These are phyloP conservation scores for Gossypium trilobum DNA, from an alignment of 441 rosid species.

Conservation along the genomic window DNA sequence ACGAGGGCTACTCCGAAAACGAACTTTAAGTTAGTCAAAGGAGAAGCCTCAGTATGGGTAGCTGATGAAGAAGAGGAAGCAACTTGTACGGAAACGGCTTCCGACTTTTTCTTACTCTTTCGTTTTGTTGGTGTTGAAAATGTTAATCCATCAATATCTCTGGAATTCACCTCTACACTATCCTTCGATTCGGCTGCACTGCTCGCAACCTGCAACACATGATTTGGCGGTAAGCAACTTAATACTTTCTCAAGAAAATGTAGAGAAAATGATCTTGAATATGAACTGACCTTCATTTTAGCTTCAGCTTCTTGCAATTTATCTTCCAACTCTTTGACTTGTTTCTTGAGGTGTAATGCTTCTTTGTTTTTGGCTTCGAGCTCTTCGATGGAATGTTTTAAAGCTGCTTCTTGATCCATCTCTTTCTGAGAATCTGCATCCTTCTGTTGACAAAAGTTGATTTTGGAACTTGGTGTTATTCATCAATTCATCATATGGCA, in stretches of 20 bases:
- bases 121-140: conserved; percentile 59
- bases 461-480: background rate
- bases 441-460: conserved; percentile 29
- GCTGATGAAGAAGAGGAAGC: conserved; percentile 25
- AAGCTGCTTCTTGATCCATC: conserved; percentile 44
- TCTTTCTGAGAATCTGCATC: conserved; percentile 40
- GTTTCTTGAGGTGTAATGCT: conserved; percentile 37
- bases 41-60: conserved; percentile 35
- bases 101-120: conserved; percentile 72
- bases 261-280: background rate
- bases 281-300: conserved; percentile 53
- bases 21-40: conserved; percentile 38
- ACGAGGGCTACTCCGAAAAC: conserved; percentile 57
- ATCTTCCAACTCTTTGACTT: conserved; percentile 59
- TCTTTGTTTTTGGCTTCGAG: conserved; percentile 64
- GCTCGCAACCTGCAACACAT: conserved; percentile 36
- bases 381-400: conserved; percentile 54
- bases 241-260: background rate
- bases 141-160: conserved; percentile 50
- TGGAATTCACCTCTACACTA: conserved; percentile 53
- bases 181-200: conserved; percentile 26
- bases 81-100: conserved; percentile 27
- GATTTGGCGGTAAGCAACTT: background rate
- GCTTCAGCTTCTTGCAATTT: conserved; percentile 56
- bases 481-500: background rate